A percentile compares a stretch with the other conserved stretches of the same genome.
Evolutionary conservation across 2,329 filamentous ascomycete species (phyloP).

Genomic region (Epichloe gansuensis): DNA sequence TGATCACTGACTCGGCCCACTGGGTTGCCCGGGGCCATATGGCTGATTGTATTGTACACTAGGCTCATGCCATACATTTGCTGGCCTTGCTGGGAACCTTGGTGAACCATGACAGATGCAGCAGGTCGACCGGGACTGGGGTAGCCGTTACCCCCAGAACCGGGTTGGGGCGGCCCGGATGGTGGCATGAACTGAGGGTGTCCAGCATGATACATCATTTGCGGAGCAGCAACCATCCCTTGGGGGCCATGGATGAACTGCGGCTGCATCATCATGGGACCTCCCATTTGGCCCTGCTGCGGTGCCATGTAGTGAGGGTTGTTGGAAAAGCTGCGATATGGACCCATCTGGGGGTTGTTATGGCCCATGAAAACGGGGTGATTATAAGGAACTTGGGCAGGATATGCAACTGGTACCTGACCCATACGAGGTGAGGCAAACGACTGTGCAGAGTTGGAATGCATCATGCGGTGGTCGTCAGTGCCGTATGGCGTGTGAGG

Average conservation of each 20-base stretch:
- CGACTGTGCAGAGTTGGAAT: constrained; percentile 68
- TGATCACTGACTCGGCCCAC: constrained; percentile 54
- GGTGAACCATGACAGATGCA: constrained; percentile 87
- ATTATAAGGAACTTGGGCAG: constrained; percentile 56
- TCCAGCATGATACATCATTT: constrained; percentile 70
- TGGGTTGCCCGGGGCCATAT: constrained; percentile 54
- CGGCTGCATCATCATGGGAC: constrained; percentile 72
- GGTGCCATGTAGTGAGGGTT: constrained; percentile 58
- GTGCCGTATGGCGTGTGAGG: constrained; percentile 55
- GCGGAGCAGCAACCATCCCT: constrained; percentile 53
- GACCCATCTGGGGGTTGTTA: constrained; percentile 55
- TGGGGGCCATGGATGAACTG: constrained; percentile 65
- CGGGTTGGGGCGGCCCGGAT: constrained; percentile 40
- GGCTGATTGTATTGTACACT: constrained; percentile 64
- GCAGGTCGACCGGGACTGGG: constrained; percentile 72
- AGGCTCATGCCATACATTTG: constrained; percentile 62
- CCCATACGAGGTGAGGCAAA: constrained; percentile 74
- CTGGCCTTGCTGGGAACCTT: constrained; percentile 87
- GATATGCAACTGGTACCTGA: constrained; percentile 57
- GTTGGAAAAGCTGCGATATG: constrained; percentile 58
- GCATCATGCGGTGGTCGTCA: constrained; percentile 83
- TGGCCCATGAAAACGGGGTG: constrained; percentile 63
- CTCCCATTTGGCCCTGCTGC: constrained; percentile 58
- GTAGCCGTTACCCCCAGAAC: constrained; percentile 61
- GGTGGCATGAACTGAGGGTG: constrained; percentile 52